Evolutionary conservation across 2,329 filamentous ascomycete genomes (phyloP), one percentile per base, ranked within the genome.

Genomic region (Verticillium dahliae): DNA sequence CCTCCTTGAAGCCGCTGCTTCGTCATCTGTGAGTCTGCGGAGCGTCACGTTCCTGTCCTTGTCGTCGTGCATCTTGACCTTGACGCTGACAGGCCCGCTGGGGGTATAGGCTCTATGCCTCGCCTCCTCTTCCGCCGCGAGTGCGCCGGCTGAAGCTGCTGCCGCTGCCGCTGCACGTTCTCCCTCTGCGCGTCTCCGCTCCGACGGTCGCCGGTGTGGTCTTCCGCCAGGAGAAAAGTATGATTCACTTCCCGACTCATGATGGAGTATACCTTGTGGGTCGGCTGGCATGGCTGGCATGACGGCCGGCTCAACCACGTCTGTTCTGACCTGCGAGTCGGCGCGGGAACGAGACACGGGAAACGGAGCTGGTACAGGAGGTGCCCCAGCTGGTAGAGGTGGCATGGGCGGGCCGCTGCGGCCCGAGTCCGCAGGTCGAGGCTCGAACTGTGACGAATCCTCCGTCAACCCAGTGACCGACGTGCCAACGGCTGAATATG

Each of bases 1-100:
- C 55, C 77, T 76, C 13, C 75, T 71, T 4, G 71, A 74, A 35
- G 77, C 76, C 38, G 77, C 76, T 2, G 82, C 78, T 69, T 89
- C 86, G 64, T 85, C 81, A 33, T 87, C 85, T 0, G 86, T 87
- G 31, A 88, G 73, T 39, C 84, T 78, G 41, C 85, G 80, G 52
- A 89, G 74, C 14, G 85, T 89, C 61, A 89, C 80, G 65, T 86
- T 86, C 64, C 82, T 77, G 62, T 85, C 81, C 37, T 79, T 80
- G 67, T 88, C 85, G 65, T 86, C 82, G 65, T 86, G 81, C 56
- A 87, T 77, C 68, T 82, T 84, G 61, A 88, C 74, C 69, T 84
- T 86, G 62, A 88, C 81, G 68, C 82, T 84, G 37, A 85, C 78
- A 3, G 82, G 77, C 37, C 79, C 76, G 67, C 79, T 80, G 5